Percentiles rank a stretch among this genome's conserved stretches.
Evolutionary conservation across 768 basidiomycete species (phyloP).

Genomic region (Russula abietina): DNA sequence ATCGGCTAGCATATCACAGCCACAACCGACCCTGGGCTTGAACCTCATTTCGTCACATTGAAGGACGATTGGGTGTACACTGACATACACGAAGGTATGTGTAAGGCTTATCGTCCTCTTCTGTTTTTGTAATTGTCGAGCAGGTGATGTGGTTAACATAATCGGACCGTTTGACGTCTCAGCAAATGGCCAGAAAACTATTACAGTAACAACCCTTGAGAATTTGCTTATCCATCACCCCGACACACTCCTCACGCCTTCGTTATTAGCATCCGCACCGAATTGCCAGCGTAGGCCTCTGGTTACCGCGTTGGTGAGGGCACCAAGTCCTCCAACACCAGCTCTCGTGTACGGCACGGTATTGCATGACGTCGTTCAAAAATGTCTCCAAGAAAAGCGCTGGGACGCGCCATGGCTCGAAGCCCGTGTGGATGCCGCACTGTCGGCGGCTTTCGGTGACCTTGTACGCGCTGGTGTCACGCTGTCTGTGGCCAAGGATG

Average conservation of each 20-base stretch:
- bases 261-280: conserved; percentile 75
- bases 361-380: conserved; percentile 87
- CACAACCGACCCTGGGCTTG: conserved; percentile 36
- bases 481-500: conserved; percentile 59
- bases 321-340: conserved; percentile 54
- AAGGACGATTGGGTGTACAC: conserved; percentile 73
- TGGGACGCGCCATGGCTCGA: conserved; percentile 67
- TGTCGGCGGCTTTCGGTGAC: conserved; percentile 50
- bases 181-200: conserved; percentile 30
- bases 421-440: conserved; percentile 48
- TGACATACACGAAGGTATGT: conserved; percentile 52
- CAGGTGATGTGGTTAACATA: conserved; percentile 79
- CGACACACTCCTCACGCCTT: conserved; percentile 86
- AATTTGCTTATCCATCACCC: conserved; percentile 86
- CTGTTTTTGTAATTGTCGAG: background rate
- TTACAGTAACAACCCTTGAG: conserved; percentile 53
- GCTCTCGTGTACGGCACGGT: conserved; percentile 87
- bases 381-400: conserved; percentile 51
- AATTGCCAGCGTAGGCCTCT: conserved; percentile 84
- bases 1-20: conserved; percentile 46
- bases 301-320: conserved; percentile 57
- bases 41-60: conserved; percentile 49
- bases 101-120: background rate
- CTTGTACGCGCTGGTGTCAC: conserved; percentile 54
- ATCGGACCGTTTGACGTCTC: conserved; percentile 43